Evolutionary conservation across 2,329 filamentous ascomycete species (phyloP).

Genomic region (Xylaria polymorpha): DNA sequence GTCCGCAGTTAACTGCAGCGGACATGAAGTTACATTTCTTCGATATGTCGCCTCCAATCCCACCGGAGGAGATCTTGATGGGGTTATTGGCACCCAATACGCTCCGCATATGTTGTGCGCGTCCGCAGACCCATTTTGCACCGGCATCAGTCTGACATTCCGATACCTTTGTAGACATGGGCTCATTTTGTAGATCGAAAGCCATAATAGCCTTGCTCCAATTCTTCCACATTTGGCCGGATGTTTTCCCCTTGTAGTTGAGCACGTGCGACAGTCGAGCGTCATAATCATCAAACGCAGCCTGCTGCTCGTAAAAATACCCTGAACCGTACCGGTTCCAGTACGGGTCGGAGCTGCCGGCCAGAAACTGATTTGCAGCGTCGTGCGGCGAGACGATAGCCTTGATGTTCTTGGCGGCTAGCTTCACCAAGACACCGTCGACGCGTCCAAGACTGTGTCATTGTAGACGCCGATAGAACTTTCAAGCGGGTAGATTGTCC

Average conservation of each 20-base stretch:
- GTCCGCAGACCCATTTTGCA: constrained; percentile 49
- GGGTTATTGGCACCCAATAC: constrained; percentile 45
- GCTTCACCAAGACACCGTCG: constrained; percentile 48
- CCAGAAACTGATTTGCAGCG: constrained; percentile 32
- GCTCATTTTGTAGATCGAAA: constrained; percentile 53
- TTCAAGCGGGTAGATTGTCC: constrained; percentile 42
- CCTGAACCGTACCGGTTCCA: constrained; percentile 36
- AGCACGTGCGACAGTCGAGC: constrained; percentile 48
- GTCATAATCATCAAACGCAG: constrained; percentile 49
- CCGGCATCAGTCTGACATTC: constrained; percentile 43
- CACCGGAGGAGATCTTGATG: constrained; percentile 50
- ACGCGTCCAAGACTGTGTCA: constrained; percentile 46
- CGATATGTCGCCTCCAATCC: constrained; percentile 49
- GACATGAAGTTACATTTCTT: constrained; percentile 47
- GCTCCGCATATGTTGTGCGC: constrained; percentile 45
- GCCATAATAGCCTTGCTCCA: constrained; percentile 51
- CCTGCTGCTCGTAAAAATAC: constrained; percentile 48
- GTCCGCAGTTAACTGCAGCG: constrained; percentile 45
- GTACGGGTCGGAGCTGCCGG: constrained; percentile 30
- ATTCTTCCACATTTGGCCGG: constrained; percentile 49
- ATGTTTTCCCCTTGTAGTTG: constrained; percentile 49
- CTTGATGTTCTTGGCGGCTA: constrained; percentile 48
- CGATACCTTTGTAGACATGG: constrained; percentile 44
- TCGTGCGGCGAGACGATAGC: constrained; percentile 51
- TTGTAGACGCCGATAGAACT: constrained; percentile 45